phyloP scores from a whole-genome alignment of 176 grass and related monocot species.

The Juncus effusus region DNA sequence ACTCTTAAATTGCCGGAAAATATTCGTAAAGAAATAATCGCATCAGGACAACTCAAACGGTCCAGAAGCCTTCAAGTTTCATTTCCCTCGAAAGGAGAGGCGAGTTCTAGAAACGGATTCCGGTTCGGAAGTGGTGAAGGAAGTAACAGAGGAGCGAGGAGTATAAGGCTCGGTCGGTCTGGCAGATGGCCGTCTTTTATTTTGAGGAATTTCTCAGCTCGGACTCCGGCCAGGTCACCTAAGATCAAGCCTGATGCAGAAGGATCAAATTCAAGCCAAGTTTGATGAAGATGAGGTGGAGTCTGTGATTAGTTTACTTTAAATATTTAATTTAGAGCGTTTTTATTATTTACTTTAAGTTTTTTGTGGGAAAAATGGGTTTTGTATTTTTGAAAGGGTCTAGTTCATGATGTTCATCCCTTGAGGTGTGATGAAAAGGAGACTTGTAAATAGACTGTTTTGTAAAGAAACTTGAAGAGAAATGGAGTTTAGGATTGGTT shows the following conservation, averaged over 20 bases:
- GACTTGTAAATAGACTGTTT: not conserved
- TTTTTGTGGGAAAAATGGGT: too few relatives aligned
- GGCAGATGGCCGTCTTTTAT: constrained; percentile 79
- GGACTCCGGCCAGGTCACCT: constrained; percentile 54
- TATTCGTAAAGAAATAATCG: constrained; percentile 49
- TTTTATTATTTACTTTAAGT: too few relatives aligned
- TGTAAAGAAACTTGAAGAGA: too few relatives aligned
- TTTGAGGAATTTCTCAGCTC: constrained; percentile 54
- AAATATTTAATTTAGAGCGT: too few relatives aligned
- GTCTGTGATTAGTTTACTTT: not conserved
- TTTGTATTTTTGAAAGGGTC: too few relatives aligned
- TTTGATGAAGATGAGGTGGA: constrained; percentile 10
- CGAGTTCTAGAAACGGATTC: constrained; percentile 35
- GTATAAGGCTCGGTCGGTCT: constrained; percentile 41
- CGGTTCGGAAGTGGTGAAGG: constrained; percentile 28
- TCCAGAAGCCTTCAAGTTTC: constrained; percentile 22
- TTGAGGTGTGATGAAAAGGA: too few relatives aligned
- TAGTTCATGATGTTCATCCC: not conserved
- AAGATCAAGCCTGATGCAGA: constrained; percentile 23
- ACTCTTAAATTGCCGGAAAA: constrained; percentile 74
- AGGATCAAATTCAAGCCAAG: constrained; percentile 4
- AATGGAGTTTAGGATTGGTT: too few relatives aligned
- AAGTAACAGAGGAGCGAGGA: constrained; percentile 32
- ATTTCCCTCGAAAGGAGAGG: constrained; percentile 21
- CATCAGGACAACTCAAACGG: constrained; percentile 33